Base-by-base conservation (phyloP, 2,329 filamentous ascomycete species). In the Ascocoryne sarcoides region DNA sequence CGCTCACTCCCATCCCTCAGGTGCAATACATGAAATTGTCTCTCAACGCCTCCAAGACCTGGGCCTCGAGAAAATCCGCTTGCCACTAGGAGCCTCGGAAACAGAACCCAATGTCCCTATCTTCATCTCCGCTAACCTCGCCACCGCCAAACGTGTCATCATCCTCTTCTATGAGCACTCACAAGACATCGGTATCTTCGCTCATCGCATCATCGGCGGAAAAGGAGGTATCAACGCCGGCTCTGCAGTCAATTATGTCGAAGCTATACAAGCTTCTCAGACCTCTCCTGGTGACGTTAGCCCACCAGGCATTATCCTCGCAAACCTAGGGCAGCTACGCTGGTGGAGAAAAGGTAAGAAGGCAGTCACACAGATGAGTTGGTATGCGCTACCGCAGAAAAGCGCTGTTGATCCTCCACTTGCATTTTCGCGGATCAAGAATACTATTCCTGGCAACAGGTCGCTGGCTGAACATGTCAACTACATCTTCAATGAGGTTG, bases 311-410 rank as follows among this genome's bases (percentile, higher is more conserved):
- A 64, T 95, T 41, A 64, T 95, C 19, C 65, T 95, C 18, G 75
- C 86, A 33, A 95, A 95, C 57, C 69, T 77, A 3, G 86, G 85
- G 4, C 79, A 93, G 62, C 65, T 84, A 14, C 67, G 80, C 53
- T 95, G 86, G 79, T 85, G 83, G 59, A 76, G 83, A 30, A 70
- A 74, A 37, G 70, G 70, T 1, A 63, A 70, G 37, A 70, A 73
- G 36, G 68, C 77, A 0, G 66, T 94, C 45, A 83, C 75, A 1
- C 58, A 70, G 1, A 56, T 58, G 0, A 71, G 69, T 3, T 83
- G 81, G 68, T 57, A 66, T 5, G 68, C 67, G 2, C 62, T 82
- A 32, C 79, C 80, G 1, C 71, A 80, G 51, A 66, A 69, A 42
- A 83, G 76, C 35, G 70, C 78, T 2, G 77, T 80, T 9, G 76